Conservation (phyloP, 805 yeast genomes). For the Lachancea thermotolerans region DNA sequence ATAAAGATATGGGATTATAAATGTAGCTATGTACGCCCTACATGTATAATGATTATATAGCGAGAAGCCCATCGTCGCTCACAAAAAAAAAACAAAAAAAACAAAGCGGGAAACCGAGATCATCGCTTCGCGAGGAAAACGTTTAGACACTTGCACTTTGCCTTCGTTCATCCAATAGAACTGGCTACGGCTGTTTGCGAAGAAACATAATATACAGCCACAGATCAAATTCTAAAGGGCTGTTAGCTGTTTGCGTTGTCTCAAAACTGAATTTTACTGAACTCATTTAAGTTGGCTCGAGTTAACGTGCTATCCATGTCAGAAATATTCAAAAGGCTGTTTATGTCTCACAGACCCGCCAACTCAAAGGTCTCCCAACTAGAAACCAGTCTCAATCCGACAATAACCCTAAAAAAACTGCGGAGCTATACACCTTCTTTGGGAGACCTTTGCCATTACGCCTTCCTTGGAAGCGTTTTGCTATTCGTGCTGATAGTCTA, state of each 20-base stretch:
- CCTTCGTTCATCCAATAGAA: no score
- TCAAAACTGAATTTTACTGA: neutral
- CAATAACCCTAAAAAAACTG: constrained; percentile 36
- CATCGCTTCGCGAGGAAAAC: neutral
- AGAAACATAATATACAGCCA: no score
- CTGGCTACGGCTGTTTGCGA: no score
- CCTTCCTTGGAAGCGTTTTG: constrained; percentile 45
- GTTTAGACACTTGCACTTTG: no score
- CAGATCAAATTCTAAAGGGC: no score
- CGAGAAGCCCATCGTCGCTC: no score
- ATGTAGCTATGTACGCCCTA: no score
- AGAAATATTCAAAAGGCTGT: constrained; percentile 41
- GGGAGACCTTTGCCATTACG: constrained; percentile 48
- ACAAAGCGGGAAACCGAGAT: neutral
- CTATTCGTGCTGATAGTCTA: constrained; percentile 51
- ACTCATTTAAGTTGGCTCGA: no score
- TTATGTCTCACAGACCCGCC: constrained; percentile 47
- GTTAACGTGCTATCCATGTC: constrained; percentile 10
- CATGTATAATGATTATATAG: no score
- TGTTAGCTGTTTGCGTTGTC: no score
- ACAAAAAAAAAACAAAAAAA: constrained; percentile 1
- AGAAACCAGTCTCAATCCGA: constrained; percentile 42
- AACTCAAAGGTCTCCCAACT: constrained; percentile 46
- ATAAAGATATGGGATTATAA: no score
- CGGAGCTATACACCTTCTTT: constrained; percentile 37